Base-by-base conservation (phyloP, 2,329 filamentous ascomycete genomes). In the Phaeoacremonium minimum region DNA sequence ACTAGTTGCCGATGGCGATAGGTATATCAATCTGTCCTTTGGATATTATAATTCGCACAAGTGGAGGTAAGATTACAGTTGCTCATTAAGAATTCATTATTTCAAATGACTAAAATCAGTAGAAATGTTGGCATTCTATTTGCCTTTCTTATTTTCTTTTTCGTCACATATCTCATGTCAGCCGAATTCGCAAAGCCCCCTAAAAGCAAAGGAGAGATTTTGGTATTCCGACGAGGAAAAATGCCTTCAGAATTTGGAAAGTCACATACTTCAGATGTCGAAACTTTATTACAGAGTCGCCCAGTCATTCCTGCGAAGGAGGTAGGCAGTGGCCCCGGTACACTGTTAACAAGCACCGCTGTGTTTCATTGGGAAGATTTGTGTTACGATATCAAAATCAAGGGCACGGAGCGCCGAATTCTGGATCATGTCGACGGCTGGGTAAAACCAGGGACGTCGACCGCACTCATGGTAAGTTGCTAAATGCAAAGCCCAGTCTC, bases 371-470 rank as follows among this genome's bases (percentile, higher is more conserved):
- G 83, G 83, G 67, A 77, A 38, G 69, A 84, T 45, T 74, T 87
- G 3, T 83, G 79, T 53, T 87, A 60, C 17, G 56, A 67, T 15
- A 64, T 67, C 49, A 77, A 78, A 47, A 84, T 87, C 54, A 86
- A 87, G 57, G 67, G 67, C 3, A 73, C 84, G 42, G 57, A 68
- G 6, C 72, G 83, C 8, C 73, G 79, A 22, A 75, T 89, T 46
- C 59, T 89, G 32, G 77, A 88, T 46, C 69, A 85, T 34, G 80
- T 88, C 4, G 80, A 87, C 50, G 85, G 85, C 6, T 88, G 82
- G 80, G 83, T 89, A 38, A 85, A 85, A 54, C 85, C 85, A 7
- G 85, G 85, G 28, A 83, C 80, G 13, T 63, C 85, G 18, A 88
- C 84, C 6, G 84, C 83, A 16, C 66, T 86, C 1, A 87, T 87